These are phyloP conservation scores for Saccharomyces cerevisiae DNA, from an alignment of 805 yeast genomes.

Conservation along the genomic window DNA sequence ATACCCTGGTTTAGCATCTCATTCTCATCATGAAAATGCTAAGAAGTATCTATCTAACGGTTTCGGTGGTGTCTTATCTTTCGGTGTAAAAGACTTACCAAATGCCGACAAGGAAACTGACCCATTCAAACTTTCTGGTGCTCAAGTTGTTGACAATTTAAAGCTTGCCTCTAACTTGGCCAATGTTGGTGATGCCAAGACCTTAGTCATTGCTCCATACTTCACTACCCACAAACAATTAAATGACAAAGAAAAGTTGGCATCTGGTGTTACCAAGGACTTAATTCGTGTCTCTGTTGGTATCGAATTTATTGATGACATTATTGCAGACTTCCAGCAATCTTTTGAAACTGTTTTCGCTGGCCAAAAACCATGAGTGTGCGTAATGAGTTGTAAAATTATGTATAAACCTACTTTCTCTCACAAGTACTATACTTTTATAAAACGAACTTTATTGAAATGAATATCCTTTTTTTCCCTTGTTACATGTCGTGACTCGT, in stretches of 20 bases:
- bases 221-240: conserved; percentile 94
- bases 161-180: conserved; percentile 88
- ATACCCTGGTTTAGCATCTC: conserved; percentile 79
- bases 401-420: background rate
- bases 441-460: background rate
- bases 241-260: conserved; percentile 65
- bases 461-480: background rate
- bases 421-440: background rate
- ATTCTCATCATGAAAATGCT: conserved; percentile 70
- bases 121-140: conserved; percentile 70
- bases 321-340: conserved; percentile 82
- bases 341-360: conserved; percentile 59
- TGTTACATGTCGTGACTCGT: background rate
- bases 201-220: conserved; percentile 92
- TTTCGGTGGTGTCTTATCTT: conserved; percentile 81
- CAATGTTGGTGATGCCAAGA: conserved; percentile 93
- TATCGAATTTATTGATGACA: conserved; percentile 84
- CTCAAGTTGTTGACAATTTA: conserved; percentile 73
- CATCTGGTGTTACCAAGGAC: conserved; percentile 84
- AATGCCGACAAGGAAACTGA: conserved; percentile 40
- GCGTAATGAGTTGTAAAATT: background rate
- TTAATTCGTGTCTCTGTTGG: conserved; percentile 86
- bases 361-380: conserved; percentile 15
- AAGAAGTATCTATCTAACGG: conserved; percentile 74
- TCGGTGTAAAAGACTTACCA: conserved; percentile 69